Evolutionary conservation across 352 stramenopile genomes (phyloP).

Genomic region (Globisporangium camurandrum): DNA sequence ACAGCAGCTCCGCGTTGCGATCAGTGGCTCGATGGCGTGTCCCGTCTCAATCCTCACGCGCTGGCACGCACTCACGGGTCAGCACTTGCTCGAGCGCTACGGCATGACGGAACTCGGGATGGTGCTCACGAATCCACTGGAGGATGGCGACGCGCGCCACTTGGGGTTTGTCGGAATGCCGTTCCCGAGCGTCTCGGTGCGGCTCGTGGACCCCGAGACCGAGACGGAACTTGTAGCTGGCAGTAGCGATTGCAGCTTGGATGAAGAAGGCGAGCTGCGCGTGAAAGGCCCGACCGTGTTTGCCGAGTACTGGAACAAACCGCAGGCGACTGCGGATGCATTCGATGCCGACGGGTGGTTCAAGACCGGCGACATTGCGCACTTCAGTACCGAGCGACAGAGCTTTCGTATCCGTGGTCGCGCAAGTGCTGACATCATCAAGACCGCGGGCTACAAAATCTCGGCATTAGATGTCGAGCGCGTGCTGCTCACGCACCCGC

Average conservation of each 20-base stretch:
- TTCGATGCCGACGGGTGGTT: conserved; percentile 88
- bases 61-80: conserved; percentile 78
- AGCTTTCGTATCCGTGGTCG: conserved; percentile 87
- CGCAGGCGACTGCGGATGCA: conserved; percentile 73
- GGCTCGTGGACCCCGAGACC: conserved; percentile 74
- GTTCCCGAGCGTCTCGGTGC: conserved; percentile 76
- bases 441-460: conserved; percentile 89
- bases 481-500: conserved; percentile 71
- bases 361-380: conserved; percentile 86
- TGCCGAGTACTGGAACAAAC: conserved; percentile 78
- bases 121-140: conserved; percentile 85
- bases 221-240: conserved; percentile 41
- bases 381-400: conserved; percentile 57
- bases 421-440: conserved; percentile 89
- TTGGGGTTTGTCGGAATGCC: conserved; percentile 80
- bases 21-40: conserved; percentile 85
- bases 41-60: conserved; percentile 65
- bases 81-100: conserved; percentile 85
- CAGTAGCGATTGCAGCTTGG: conserved; percentile 17
- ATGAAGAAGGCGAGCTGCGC: conserved; percentile 73
- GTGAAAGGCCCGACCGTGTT: conserved; percentile 86
- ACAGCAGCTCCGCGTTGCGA: conserved; percentile 32
- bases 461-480: conserved; percentile 89
- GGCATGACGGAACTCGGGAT: conserved; percentile 92
- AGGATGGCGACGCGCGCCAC: conserved; percentile 49